Conservation (phyloP, 495 filamentous ascomycete species). For the Penicillium bialowiezense region DNA sequence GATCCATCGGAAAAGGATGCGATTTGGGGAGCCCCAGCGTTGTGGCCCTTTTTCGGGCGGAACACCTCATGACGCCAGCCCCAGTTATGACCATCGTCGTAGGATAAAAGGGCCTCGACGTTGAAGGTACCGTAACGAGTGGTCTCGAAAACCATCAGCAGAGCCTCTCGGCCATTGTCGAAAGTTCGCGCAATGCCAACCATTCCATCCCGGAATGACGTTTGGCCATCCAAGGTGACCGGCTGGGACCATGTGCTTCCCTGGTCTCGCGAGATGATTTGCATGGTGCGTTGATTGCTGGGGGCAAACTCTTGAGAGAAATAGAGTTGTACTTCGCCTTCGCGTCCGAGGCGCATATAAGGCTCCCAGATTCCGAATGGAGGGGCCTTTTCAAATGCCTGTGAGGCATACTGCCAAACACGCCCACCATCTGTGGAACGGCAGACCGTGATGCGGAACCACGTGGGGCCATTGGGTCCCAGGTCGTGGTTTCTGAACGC, state of each 20-base stretch:
- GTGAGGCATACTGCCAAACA: conserved; percentile 53
- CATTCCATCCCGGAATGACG: conserved; percentile 58
- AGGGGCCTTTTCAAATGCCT: conserved; percentile 42
- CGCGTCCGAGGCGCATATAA: conserved; percentile 50
- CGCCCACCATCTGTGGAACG: conserved; percentile 52
- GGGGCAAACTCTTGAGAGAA: conserved; percentile 54
- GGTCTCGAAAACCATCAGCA: conserved; percentile 61
- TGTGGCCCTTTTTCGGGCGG: conserved; percentile 37
- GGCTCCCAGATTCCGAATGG: conserved; percentile 60
- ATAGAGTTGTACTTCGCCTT: conserved; percentile 54
- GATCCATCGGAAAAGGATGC: conserved; percentile 53
- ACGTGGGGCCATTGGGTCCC: conserved; percentile 32
- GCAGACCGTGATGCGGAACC: conserved; percentile 62
- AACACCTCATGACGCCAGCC: conserved; percentile 51
- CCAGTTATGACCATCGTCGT: conserved; percentile 57
- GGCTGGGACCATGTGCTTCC: conserved; percentile 51
- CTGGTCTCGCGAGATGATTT: conserved; percentile 52
- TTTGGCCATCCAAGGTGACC: conserved; percentile 45
- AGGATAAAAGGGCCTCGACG: conserved; percentile 53
- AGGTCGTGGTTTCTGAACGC: conserved; percentile 62
- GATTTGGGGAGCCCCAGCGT: conserved; percentile 60
- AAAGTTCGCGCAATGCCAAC: conserved; percentile 48
- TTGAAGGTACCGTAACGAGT: conserved; percentile 48
- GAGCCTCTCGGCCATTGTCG: conserved; percentile 42
- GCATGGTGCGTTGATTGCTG: conserved; percentile 60